Evolutionary conservation across 257 asterid genomes (phyloP), one percentile per base, ranked within the genome.

Genomic region (Fraxinus anomala): DNA sequence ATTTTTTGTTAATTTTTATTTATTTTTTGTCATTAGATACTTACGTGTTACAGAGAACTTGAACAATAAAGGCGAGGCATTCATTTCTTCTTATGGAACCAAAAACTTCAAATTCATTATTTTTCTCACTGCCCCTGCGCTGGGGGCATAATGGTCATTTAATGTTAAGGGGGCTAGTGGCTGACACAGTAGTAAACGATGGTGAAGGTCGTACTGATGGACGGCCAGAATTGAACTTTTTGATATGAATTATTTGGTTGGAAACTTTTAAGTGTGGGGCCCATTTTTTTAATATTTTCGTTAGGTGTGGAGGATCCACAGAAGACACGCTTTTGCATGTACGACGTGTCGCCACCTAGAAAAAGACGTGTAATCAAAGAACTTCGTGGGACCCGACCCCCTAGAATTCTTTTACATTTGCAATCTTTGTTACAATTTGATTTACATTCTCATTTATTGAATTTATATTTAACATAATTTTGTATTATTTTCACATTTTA

Each of bases 191-290:
- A 8, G 42, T 37, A 37, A 37, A 7, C 11, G 11, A 9, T 23
- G 13, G 68, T 1, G 3, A 7, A 24, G 33, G 34, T 9, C 4
- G 68, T 10, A 3, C 6, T 11, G 7, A 24, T 11, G 68, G 68
- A 63, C 68, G 68, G 68, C 68, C 68, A 63, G 69, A 63, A 63
- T 23, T 63, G 34, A 63, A 63, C 69, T 63, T 63, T 61, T 61
- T 61, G 68, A 13, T 10, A 8, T 24, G 31, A 59, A 8, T 59
- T 21, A 7, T 8, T 59, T 9, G 13, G 1, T 63, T 63, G n/a
- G 11, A 44, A 44, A 44, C 14, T 51, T 1, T 23, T 24, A 24
- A 24, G 2, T 23, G 19, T 24, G n/a, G 69, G 69, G 17, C 34
- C 69, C 69, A n/a, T 0, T 63, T 6, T 56, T 56, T 63, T 24